Percentiles rank a stretch among this genome's conserved stretches.
Conservation (phyloP, 306 rosid species). For the Ziziphus jujuba region DNA sequence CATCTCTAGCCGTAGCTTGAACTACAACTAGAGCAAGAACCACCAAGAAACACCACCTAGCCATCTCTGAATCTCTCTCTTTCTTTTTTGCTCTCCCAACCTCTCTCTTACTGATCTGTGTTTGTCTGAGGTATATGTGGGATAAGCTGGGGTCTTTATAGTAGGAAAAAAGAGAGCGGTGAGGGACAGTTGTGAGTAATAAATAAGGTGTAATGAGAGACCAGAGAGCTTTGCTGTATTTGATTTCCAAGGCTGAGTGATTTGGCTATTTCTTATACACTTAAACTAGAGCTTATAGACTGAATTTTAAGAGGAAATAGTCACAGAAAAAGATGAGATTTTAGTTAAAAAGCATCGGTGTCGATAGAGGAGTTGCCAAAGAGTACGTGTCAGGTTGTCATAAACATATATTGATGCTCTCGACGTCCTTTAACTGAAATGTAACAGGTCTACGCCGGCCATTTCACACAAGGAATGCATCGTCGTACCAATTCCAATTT, state of each 20-base stretch:
- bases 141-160: conserved; percentile 26
- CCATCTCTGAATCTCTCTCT: conserved; percentile 34
- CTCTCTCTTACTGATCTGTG: background rate
- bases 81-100: background rate
- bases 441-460: too few relatives aligned
- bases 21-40: conserved; percentile 52
- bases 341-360: too few relatives aligned
- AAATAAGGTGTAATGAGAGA: conserved; percentile 50
- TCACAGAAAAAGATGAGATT: too few relatives aligned
- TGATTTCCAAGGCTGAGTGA: background rate
- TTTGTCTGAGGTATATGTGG: background rate
- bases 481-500: too few relatives aligned
- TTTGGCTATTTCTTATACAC: too few relatives aligned
- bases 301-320: too few relatives aligned
- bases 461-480: too few relatives aligned
- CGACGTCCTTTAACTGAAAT: too few relatives aligned
- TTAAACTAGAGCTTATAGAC: too few relatives aligned
- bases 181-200: conserved; percentile 51
- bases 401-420: too few relatives aligned
- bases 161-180: conserved; percentile 6
- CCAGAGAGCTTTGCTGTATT: conserved; percentile 5
- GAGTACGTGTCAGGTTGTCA: too few relatives aligned
- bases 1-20: conserved; percentile 45
- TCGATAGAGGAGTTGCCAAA: too few relatives aligned
- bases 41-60: conserved; percentile 42